Conservation (phyloP, 2,329 filamentous ascomycete species). For the Mycosphaerella arachidis region DNA sequence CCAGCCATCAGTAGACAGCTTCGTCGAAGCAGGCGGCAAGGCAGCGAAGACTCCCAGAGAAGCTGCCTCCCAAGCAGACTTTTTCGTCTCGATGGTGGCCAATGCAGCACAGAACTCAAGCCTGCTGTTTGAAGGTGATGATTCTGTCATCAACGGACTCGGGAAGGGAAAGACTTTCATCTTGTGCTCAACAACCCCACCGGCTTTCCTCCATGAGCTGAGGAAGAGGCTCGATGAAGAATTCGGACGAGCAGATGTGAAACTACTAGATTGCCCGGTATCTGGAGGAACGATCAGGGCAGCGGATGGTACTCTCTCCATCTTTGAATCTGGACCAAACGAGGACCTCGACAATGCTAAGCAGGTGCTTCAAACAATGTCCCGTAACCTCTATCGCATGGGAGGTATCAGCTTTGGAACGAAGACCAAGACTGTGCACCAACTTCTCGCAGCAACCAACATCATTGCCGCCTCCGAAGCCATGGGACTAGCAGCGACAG, state of each 20-base stretch:
- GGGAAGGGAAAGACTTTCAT: constrained; percentile 58
- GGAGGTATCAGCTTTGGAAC: constrained; percentile 52
- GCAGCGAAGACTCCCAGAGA: constrained; percentile 57
- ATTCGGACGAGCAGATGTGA: constrained; percentile 56
- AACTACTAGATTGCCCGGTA: constrained; percentile 67
- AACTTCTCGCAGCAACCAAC: constrained; percentile 56
- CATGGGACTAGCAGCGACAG: constrained; percentile 52
- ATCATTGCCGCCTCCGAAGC: constrained; percentile 54
- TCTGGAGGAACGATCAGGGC: constrained; percentile 66
- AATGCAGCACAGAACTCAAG: constrained; percentile 64
- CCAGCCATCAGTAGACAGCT: constrained; percentile 61
- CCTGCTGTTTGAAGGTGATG: constrained; percentile 58
- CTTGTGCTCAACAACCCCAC: constrained; percentile 67
- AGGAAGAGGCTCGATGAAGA: constrained; percentile 52
- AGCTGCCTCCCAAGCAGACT: constrained; percentile 55
- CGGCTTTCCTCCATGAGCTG: constrained; percentile 60
- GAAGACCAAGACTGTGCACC: constrained; percentile 56
- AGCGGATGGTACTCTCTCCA: constrained; percentile 67
- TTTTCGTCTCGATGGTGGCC: constrained; percentile 71
- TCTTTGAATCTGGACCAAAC: constrained; percentile 62
- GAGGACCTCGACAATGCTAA: constrained; percentile 53
- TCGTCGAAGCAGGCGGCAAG: constrained; percentile 58
- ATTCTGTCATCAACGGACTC: constrained; percentile 51
- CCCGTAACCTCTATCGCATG: constrained; percentile 59
- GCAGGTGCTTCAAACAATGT: constrained; percentile 60